phyloP scores from a whole-genome alignment of 2,329 filamentous ascomycete genomes.

The Fusarium abutilonis region DNA sequence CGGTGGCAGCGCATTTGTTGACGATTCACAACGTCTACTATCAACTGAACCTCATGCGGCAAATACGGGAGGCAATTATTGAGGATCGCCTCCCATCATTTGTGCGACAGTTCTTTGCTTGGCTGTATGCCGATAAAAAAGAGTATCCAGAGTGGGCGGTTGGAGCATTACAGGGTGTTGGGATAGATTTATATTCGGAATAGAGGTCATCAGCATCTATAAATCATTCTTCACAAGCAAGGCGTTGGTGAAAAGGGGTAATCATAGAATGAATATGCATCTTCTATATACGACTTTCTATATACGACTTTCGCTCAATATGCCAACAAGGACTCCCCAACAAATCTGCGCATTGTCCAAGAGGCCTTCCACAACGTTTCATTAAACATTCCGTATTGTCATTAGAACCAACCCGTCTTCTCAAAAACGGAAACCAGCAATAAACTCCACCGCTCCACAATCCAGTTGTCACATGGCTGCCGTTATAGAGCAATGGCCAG shows the following conservation, averaged over 20 bases:
- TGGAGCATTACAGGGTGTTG: conserved; percentile 79
- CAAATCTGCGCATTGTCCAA: conserved; percentile 16
- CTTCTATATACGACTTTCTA: conserved; percentile 41
- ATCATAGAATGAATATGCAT: conserved; percentile 31
- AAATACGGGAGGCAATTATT: conserved; percentile 79
- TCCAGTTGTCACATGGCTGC: not conserved
- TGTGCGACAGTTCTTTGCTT: conserved; percentile 78
- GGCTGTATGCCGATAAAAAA: conserved; percentile 70
- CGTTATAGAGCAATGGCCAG: conserved; percentile 42
- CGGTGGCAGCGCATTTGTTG: conserved; percentile 82
- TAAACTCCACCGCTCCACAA: conserved; percentile 5
- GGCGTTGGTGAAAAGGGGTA: conserved; percentile 14
- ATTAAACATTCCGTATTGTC: conserved; percentile 39
- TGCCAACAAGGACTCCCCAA: conserved; percentile 23
- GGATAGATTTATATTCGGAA: conserved; percentile 66
- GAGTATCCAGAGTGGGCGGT: conserved; percentile 87
- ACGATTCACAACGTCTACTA: conserved; percentile 98
- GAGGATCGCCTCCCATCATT: conserved; percentile 84
- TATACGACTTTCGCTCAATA: conserved; percentile 31
- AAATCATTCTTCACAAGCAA: conserved; percentile 1
- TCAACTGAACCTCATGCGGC: conserved; percentile 83
- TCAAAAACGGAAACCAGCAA: conserved; percentile 15
- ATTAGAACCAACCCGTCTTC: conserved; percentile 28
- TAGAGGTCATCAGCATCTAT: conserved; percentile 19
- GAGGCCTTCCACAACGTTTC: conserved; percentile 27